A percentile compares a stretch with the other conserved stretches of the same genome.
These are phyloP conservation scores for Pleurotus cornucopiae DNA, from an alignment of 768 basidiomycete genomes.

Conservation along the genomic window DNA sequence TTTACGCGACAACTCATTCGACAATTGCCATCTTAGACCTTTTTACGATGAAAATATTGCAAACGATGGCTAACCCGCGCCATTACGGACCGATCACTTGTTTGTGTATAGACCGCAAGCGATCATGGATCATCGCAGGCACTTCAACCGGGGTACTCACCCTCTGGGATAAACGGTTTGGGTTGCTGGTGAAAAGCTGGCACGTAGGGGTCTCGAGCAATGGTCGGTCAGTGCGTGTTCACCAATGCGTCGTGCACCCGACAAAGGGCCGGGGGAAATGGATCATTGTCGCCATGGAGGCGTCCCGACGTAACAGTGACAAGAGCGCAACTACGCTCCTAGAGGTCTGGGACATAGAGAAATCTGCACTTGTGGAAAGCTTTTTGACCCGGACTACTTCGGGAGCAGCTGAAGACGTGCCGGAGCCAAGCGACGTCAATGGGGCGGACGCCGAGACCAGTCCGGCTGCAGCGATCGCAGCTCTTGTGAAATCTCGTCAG, in stretches of 20 bases:
- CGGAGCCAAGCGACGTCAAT: constrained; percentile 47
- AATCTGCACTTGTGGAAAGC: constrained; percentile 71
- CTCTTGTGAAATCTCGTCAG: constrained; percentile 71
- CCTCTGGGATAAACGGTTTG: constrained; percentile 95
- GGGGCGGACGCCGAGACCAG: constrained; percentile 56
- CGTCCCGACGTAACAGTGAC: constrained; percentile 37
- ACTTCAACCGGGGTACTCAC: constrained; percentile 82
- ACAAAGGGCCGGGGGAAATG: constrained; percentile 84
- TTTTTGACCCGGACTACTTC: constrained; percentile 57
- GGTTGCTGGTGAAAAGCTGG: constrained; percentile 86
- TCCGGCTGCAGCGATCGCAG: constrained; percentile 74
- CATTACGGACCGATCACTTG: constrained; percentile 85
- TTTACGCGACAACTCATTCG: constrained; percentile 84
- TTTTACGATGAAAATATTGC: constrained; percentile 74
- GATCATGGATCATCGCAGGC: constrained; percentile 85
- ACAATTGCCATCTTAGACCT: constrained; percentile 75
- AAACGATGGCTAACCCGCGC: constrained; percentile 78
- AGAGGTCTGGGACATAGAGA: constrained; percentile 94
- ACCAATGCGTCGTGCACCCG: constrained; percentile 80
- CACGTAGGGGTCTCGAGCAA: constrained; percentile 55
- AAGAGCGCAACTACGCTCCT: constrained; percentile 46
- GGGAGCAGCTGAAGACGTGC: constrained; percentile 38
- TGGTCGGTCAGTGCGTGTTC: constrained; percentile 53
- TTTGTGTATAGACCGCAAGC: constrained; percentile 79
- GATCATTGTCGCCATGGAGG: constrained; percentile 81